Conservation (phyloP, 768 basidiomycete genomes). For the Pulveroboletus sp. region DNA sequence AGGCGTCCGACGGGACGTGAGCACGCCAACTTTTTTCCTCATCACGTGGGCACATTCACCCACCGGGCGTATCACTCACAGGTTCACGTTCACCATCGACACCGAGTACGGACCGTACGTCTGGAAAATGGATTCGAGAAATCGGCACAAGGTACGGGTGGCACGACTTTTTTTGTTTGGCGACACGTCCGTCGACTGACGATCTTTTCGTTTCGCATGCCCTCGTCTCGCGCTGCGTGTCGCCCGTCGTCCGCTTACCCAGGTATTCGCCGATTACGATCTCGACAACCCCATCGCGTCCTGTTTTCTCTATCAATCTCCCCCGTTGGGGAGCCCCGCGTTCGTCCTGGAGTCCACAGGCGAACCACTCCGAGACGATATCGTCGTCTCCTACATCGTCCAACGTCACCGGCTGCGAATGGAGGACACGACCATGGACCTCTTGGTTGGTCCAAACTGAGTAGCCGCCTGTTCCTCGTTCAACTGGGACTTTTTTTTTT, state of each 20-base stretch:
- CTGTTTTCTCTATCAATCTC: constrained; percentile 14
- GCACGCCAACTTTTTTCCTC: background rate
- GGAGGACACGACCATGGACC: constrained; percentile 24
- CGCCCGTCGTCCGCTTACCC: too few species aligned
- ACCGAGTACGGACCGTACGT: constrained; percentile 23
- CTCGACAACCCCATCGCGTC: too few species aligned
- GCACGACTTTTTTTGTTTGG: too few species aligned
- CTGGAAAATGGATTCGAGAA: constrained; percentile 23
- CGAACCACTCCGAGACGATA: constrained; percentile 28
- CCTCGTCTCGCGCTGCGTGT: too few species aligned
- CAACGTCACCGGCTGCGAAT: constrained; percentile 23
- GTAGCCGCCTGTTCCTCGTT: too few species aligned
- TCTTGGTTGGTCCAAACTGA: constrained; percentile 19
- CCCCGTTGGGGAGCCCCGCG: constrained; percentile 11
- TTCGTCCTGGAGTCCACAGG: constrained; percentile 20
- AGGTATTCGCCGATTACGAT: too few species aligned
- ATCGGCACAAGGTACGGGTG: constrained; percentile 19
- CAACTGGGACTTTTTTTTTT: background rate
- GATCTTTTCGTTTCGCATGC: too few species aligned
- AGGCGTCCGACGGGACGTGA: constrained; percentile 21
- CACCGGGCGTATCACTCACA: background rate
- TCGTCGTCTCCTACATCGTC: constrained; percentile 26
- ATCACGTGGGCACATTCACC: background rate
- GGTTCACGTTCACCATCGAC: constrained; percentile 17
- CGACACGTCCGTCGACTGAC: background rate